phyloP scores from a whole-genome alignment of 805 yeast genomes.

The Starmera dryadoides region DNA sequence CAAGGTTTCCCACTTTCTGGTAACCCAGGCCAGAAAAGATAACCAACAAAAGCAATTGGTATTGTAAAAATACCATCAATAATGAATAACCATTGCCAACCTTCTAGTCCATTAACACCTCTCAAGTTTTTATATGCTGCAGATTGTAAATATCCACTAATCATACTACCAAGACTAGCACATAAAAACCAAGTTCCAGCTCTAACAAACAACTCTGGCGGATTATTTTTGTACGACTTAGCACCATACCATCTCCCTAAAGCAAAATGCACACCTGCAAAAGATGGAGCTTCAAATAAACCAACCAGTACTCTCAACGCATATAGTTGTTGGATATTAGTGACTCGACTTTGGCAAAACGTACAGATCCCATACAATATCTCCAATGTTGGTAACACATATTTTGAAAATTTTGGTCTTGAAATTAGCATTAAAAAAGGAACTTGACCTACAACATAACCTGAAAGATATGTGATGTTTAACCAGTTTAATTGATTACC shows the following conservation, averaged over 20 bases:
- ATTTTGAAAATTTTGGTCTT: conserved; percentile 31
- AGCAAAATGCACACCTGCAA: conserved; percentile 41
- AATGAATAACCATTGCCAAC: conserved; percentile 72
- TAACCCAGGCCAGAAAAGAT: conserved; percentile 54
- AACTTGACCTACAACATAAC: conserved; percentile 4
- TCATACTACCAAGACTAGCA: conserved; percentile 31
- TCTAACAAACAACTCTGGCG: conserved; percentile 30
- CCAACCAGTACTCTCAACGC: conserved; percentile 59
- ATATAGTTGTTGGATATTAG: conserved; percentile 25
- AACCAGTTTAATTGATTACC: conserved; percentile 46
- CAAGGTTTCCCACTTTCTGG: conserved; percentile 25
- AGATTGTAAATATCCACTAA: conserved; percentile 56
- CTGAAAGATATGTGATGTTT: conserved; percentile 2
- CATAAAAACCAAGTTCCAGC: conserved; percentile 1
- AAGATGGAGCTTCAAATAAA: conserved; percentile 18
- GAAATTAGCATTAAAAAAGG: conserved; percentile 21
- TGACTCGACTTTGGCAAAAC: conserved; percentile 3
- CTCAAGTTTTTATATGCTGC: conserved; percentile 39
- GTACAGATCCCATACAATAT: conserved; percentile 28
- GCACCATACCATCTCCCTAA: conserved; percentile 38
- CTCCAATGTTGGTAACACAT: conserved; percentile 34
- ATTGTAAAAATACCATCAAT: conserved; percentile 36
- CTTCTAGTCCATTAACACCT: conserved; percentile 45
- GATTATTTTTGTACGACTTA: conserved; percentile 11
- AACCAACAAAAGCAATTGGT: conserved; percentile 5